phyloP scores from a whole-genome alignment of 140 eudicot genomes.

The Flaveria floridana region DNA sequence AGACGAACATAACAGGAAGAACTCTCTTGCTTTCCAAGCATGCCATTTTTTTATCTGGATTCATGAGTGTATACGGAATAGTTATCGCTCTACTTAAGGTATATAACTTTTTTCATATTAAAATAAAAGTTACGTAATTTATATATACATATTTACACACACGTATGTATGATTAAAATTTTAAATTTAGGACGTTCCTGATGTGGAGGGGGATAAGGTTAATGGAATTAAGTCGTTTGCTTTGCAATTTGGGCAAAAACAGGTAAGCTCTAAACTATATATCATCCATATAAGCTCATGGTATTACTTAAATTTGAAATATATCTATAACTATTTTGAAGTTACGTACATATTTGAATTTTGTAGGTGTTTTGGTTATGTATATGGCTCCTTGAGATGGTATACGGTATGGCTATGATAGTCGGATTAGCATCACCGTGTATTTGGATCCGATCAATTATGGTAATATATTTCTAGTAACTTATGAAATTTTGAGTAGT shows the following conservation, averaged over 20 bases:
- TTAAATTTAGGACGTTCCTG: slow-evolving; percentile 37
- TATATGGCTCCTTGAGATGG: slow-evolving; percentile 36
- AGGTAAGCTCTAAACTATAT: slow-evolving; percentile 6
- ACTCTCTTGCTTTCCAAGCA: slow-evolving; percentile 30
- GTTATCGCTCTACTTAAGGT: slow-evolving; percentile 36
- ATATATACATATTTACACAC: background rate
- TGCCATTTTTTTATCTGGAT: slow-evolving; percentile 33
- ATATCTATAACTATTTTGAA: background rate
- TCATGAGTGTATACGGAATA: slow-evolving; percentile 30
- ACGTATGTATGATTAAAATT: background rate
- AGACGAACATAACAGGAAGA: slow-evolving; percentile 19
- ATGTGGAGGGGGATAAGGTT: slow-evolving; percentile 40
- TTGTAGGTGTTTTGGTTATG: slow-evolving; percentile 39
- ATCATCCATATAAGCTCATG: background rate
- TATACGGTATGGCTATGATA: slow-evolving; percentile 26
- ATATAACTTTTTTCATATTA: background rate
- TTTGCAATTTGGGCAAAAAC: slow-evolving; percentile 32
- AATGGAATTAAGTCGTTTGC: slow-evolving; percentile 38
- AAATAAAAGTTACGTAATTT: background rate
- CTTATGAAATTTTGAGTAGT: background rate
- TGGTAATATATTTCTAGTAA: slow-evolving; percentile 17
- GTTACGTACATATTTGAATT: background rate
- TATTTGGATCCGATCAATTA: slow-evolving; percentile 31
- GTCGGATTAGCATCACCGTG: slow-evolving; percentile 31
- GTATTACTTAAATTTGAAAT: background rate